Conservation (phyloP, 2,329 filamentous ascomycete genomes). For the Fusarium sp. region DNA sequence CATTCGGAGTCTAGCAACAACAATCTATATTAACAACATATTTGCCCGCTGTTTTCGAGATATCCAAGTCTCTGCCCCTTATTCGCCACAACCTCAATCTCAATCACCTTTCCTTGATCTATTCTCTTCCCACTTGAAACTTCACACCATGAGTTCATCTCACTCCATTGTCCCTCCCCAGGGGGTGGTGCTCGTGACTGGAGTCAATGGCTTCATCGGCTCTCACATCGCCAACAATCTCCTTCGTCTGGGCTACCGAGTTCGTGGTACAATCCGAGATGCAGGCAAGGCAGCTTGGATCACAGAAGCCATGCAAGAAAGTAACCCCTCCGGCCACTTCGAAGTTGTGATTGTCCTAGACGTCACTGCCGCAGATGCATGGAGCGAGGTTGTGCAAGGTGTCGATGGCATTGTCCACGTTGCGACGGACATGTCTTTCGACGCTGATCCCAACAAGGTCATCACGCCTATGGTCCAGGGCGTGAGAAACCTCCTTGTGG, state of each 20-base stretch:
- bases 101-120: neutral
- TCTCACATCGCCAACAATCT: neutral
- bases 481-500: neutral
- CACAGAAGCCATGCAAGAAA: neutral
- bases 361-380: neutral
- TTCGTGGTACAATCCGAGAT: neutral
- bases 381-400: neutral
- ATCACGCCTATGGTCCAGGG: neutral
- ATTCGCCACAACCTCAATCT: neutral
- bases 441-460: neutral
- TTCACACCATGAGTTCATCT: neutral
- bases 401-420: neutral
- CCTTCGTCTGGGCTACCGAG: neutral
- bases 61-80: neutral
- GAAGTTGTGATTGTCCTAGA: neutral
- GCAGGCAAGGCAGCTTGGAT: neutral
- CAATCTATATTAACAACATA: neutral
- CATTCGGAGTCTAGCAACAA: neutral
- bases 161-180: neutral
- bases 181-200: neutral
- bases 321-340: neutral
- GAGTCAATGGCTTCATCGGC: constrained; percentile 4
- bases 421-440: neutral
- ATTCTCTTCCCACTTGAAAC: too few relatives aligned
- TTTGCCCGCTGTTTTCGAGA: neutral